Conservation (phyloP, 2,329 filamentous ascomycete species). For the Alternaria metachromatica region DNA sequence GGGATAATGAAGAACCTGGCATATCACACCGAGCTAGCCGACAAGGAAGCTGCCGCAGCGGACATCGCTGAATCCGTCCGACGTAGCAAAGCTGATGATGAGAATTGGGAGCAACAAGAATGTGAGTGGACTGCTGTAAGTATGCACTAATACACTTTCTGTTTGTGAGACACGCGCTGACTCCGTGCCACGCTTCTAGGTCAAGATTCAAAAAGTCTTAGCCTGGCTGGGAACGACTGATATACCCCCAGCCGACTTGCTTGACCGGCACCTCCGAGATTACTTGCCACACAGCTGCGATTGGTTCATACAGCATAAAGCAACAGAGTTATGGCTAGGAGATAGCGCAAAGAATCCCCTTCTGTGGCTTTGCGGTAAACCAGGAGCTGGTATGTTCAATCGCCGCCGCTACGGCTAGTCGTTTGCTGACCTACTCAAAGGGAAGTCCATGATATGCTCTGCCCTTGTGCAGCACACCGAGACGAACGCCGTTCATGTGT, state of each 20-base stretch:
- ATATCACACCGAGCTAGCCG: slow-evolving; percentile 14
- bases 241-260: background rate
- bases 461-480: background rate
- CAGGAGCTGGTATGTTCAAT: background rate
- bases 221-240: background rate
- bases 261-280: background rate
- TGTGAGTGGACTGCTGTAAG: background rate
- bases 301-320: background rate
- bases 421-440: background rate
- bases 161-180: background rate
- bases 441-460: background rate
- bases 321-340: background rate
- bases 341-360: background rate
- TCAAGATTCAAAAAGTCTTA: background rate
- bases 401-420: no score
- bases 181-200: accelerated
- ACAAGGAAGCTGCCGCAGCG: slow-evolving; percentile 30
- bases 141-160: accelerated
- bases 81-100: background rate
- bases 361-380: background rate
- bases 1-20: background rate
- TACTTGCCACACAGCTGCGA: background rate
- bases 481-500: accelerated
- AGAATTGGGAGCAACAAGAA: background rate
- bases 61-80: slow-evolving; percentile 20